Evolutionary conservation across 2,329 filamentous ascomycete species (phyloP), one percentile per base, ranked within the genome.

Genomic region (Calonectria pseudoturangicola): DNA sequence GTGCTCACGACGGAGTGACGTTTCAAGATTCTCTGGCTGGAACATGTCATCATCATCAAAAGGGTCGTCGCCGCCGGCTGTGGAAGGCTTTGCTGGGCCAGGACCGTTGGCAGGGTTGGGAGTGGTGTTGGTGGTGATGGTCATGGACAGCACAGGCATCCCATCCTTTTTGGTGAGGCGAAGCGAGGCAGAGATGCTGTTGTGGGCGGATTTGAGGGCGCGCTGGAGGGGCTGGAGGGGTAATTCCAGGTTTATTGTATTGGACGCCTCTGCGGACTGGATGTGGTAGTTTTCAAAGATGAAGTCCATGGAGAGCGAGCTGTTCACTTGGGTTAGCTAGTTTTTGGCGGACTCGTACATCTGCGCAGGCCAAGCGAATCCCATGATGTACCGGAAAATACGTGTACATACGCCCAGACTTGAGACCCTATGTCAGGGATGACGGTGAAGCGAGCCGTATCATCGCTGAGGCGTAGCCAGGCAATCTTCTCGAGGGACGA

Each of bases 161-260:
- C 93, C 93, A 77, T 97, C 95, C 81, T 97, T 97, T 84, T 98
- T 98, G 28, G 96, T 98, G 50, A 99, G 91, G 47, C 96, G 93
- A 47, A 99, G 91, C 16, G 93, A 94, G 68, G 96, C 95, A 21
- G 94, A 93, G 21, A 93, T 92, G 79, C 94, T 95, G 81, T 94
- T 93, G 66, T 94, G 87, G 54, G 96, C 96, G 43, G 96, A 98
- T 80, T 93, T 95, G 71, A 99, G 92, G n/a, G 97, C 97, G 72
- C 96, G 93, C 80, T 97, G 94, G 27, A 99, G 91, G 2, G 94
- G 93, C 16, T 91, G 90, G n/a, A 98, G 92, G 30, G 97, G 95
- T 1, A 99, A 91, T 86, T 99, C 97, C 75, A 99, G 93, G 85
- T 99, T 98, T 86, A 99, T 98, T 66, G 95, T 94, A 85, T 98